Evolutionary conservation across 495 filamentous ascomycete genomes (phyloP), one percentile per base, ranked within the genome.

Genomic region (Penicillium paxilli): DNA sequence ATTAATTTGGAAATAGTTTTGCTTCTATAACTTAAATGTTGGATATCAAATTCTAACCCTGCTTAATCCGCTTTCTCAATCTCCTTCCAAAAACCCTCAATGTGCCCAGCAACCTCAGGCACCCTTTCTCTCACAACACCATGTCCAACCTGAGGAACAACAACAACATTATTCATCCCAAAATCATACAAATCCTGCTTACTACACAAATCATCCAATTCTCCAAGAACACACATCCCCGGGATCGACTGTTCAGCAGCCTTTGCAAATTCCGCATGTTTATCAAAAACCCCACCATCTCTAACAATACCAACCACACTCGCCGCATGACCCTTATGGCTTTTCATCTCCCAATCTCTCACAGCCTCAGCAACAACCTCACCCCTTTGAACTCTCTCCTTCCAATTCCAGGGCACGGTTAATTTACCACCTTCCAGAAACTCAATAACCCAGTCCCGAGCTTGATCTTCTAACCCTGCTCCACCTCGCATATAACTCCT

Each of bases 291-390:
- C 0, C 71, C 71, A 5, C 70, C 75, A 55, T 79, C 72, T 47
- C 71, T 64, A 12, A 75, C 67, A 26, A 78, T 67, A 20, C 57
- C 71, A 42, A 76, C 60, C 11, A 80, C 70, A 51, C 73, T 77
- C 10, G 72, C 64, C 16, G 52, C 11, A 54, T 79, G 70, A 0
- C 78, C 78, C 5, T 51, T 24, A 63, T 80, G 78, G 25, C 74
- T 57, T 37, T 50, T 64, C 49, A 69, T 53, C 54, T 80, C 53
- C 78, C 78, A 80, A 1, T 69, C 70, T 11, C 69, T 56, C 35
- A 80, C 61, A 12, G 76, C 76, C 55, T 76, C 68, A 0, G 72
- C 68, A 30, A 80, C 78, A 6, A 79, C 62, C 26, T 75, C 72
- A 12, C 73, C 72, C 14, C 63, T 53, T 14, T 10, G 49, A 28